Evolutionary conservation across 306 rosid species (phyloP), one percentile per base, ranked within the genome.

Genomic region (Trifolium subterraneum): DNA sequence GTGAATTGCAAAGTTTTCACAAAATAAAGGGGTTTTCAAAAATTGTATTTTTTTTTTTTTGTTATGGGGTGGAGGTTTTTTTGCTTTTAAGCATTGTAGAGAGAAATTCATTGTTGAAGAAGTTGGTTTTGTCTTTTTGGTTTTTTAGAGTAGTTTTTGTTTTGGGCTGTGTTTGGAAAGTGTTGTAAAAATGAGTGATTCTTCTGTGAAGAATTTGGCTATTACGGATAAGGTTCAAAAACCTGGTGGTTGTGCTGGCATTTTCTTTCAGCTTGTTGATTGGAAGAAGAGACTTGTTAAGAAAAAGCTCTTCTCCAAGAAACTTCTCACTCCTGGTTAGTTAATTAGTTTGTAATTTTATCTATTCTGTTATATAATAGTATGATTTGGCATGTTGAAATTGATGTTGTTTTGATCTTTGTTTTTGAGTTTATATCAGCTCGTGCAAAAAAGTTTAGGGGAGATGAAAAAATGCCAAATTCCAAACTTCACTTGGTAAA

Each of bases 251-350:
- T 93, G 97, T 70, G 86, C 69, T 56, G 96, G 98, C 20, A 88
- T 93, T 80, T 89, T 93, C 97, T 88, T 89, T 74, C 97, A 93
- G 85, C 97, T 93, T 68, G 83, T 93, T 64, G 96, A 93, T 77
- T 93, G 96, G 98, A 93, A 93, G 84, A 83, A 88, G 58, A 85
- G 82, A 75, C 86, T 93, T 29, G 84, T 92, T 60, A 89, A 89
- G 92, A 93, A 89, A 75, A 93, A 89, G 85, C 82, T 93, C 42
- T 93, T 89, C 89, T 86, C 98, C 55, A 86, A 71, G 87, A 93
- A 86, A 19, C 82, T 93, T 78, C 88, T 89, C 45, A 90, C 96
- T 78, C 86, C 93, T 75, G 93, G 98, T 93, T 36, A 68, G 84
- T 35, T 27, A 4, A 4, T 35, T 35, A 35, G 8, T 71, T 70